Evolutionary conservation across 257 asterid species (phyloP), one percentile per base, ranked within the genome.

Genomic region (Solanum ossicruentum): DNA sequence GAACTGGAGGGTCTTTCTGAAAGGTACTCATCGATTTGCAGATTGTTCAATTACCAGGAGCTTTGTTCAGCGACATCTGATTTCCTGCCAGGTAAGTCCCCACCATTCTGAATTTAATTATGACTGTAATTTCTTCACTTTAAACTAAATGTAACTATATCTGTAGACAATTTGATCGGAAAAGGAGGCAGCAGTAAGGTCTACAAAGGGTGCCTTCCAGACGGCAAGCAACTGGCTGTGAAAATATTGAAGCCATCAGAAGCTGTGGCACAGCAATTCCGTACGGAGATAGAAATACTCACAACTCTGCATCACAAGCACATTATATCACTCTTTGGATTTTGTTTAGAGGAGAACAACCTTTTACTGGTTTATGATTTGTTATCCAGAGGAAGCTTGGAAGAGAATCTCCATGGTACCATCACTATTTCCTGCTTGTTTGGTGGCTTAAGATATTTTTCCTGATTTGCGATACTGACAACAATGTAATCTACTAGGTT

Each of bases 141-240:
- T 83, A 84, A 16, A 11, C 83, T 26, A n/a, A 65, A 54, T 80
- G 26, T 12, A 66, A 43, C 80, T 84, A 36, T 81, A 12, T 83
- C 89, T 87, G 79, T 92, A 93, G 98, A 91, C 28, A 93, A 93
- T 86, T 80, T 94, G 90, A 93, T 94, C 72, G 99, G 99, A 60
- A 93, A 85, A 87, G 99, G 99, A 15, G 99, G 99, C 66, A 96
- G 95, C 92, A 96, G 98, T 89, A 83, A 57, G 80, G 99, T 96
- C 83, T 96, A 93, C 87, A 88, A 88, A 90, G 99, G 98, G 80
- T 83, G 84, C 87, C 88, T 93, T 77, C 95, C 91, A 10, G 97
- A 90, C 63, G 95, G 93, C 81, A 88, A 81, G 85, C 91, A 91
- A 84, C 85, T 93, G 84, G 99, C 99, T 12, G 97, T 96, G 84